A percentile compares a stretch with the other conserved stretches of the same genome.
Conservation (phyloP, 306 rosid genomes). For the Lithocarpus polystachyus region DNA sequence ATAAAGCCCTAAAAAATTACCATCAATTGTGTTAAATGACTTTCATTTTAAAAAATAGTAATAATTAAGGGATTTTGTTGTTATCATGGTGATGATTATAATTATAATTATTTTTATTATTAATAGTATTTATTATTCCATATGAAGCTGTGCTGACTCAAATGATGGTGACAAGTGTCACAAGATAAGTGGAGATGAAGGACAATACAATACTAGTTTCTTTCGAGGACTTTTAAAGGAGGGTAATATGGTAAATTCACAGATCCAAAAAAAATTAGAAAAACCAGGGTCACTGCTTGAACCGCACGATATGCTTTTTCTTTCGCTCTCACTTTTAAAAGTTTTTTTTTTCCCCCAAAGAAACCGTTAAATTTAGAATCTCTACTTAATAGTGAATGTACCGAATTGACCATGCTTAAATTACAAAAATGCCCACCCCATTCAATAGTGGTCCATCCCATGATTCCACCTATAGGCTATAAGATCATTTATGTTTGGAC, state of each 20-base stretch:
- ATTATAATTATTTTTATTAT: no score
- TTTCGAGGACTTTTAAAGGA: not conserved
- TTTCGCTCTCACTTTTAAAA: constrained; percentile 7
- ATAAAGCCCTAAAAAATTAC: no score
- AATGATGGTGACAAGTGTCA: constrained; percentile 2
- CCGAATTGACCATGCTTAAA: constrained; percentile 8
- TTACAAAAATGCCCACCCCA: constrained; percentile 9
- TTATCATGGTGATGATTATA: no score
- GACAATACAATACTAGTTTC: not conserved
- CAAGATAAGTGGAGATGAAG: not conserved
- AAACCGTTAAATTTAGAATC: constrained; percentile 17
- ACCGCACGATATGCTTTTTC: not conserved
- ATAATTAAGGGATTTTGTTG: no score
- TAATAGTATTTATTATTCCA: no score
- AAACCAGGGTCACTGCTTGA: not conserved
- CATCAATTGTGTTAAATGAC: no score
- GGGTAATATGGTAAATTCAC: not conserved
- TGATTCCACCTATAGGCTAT: not conserved
- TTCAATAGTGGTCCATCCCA: not conserved
- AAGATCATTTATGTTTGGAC: not conserved
- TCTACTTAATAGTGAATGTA: not conserved
- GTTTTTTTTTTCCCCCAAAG: not conserved
- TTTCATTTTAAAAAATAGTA: no score
- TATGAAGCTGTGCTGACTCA: not conserved
- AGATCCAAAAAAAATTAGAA: not conserved